Percentiles rank a stretch among this genome's conserved stretches.
Conservation (phyloP, 2,329 filamentous ascomycete species). For the Davidsoniella australis region DNA sequence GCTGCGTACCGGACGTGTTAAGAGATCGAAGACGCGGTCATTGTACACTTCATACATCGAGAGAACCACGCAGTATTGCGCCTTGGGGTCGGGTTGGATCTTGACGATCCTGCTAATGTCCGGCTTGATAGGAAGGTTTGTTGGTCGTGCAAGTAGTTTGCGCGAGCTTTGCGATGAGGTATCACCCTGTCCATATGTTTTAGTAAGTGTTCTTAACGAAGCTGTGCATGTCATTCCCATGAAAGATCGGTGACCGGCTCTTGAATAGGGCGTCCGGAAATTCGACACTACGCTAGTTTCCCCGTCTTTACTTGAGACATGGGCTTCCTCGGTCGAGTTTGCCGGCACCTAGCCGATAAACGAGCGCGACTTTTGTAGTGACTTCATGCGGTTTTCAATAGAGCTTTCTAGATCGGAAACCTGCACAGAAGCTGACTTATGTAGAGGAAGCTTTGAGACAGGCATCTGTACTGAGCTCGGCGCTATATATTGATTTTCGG, state of each 20-base stretch:
- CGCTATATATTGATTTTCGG: too few species aligned
- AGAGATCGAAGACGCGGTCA: slow-evolving; percentile 86
- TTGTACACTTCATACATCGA: slow-evolving; percentile 99
- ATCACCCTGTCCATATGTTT: slow-evolving; percentile 32
- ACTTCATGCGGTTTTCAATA: too few species aligned
- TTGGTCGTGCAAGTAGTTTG: slow-evolving; percentile 49
- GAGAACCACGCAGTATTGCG: slow-evolving; percentile 74
- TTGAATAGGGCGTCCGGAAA: too few species aligned
- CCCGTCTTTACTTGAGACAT: too few species aligned
- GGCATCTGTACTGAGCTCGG: too few species aligned
- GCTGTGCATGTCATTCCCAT: slow-evolving; percentile 29
- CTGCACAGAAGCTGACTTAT: too few species aligned
- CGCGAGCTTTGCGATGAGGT: slow-evolving; percentile 27
- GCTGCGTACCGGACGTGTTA: slow-evolving; percentile 34
- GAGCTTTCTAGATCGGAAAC: too few species aligned
- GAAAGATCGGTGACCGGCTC: background rate
- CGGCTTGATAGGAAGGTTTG: slow-evolving; percentile 55
- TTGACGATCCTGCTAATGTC: slow-evolving; percentile 57
- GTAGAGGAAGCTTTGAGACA: too few species aligned
- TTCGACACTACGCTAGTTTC: too few species aligned
- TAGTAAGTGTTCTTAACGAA: slow-evolving; percentile 30
- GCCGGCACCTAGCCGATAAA: too few species aligned
- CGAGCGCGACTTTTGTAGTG: too few species aligned
- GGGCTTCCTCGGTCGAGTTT: too few species aligned
- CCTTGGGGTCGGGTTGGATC: slow-evolving; percentile 40